Evolutionary conservation across 208 protist species (phyloP), one percentile per base, ranked within the genome.

Genomic region (Leptomonas pyrrhocoris): DNA sequence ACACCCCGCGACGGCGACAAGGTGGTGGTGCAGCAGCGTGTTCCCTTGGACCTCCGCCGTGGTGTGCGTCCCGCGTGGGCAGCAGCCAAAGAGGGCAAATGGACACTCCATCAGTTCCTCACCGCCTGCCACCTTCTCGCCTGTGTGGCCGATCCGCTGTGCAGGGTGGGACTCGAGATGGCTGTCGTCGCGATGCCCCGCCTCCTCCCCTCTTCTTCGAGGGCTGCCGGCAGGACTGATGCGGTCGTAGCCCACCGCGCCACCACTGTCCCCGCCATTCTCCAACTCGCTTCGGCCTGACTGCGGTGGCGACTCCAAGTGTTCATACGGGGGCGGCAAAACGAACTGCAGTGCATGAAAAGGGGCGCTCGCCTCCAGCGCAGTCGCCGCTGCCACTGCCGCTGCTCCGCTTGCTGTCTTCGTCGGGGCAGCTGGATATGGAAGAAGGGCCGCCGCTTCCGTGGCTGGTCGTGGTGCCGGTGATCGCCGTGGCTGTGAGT

Each of bases 21-120:
- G 48, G 61, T 85, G 76, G 18, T 71, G 51, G 27, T 81, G 76
- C 51, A 77, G 50, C 25, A 38, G 48, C 21, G 49, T 6, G 42
- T 38, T 68, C 12, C 50, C n/a, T 28, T 38, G 23, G 16, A 88
- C n/a, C 15, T 82, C 83, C 11, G 49, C 36, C 9, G 60, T 40
- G 11, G 71, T 77, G 77, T 85, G 83, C 6, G 66, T 69, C 13
- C 83, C 83, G 19, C 77, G 57, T 12, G 75, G 31, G 64, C 83
- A 88, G 50, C 73, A 74, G 23, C 64, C 67, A 21, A 81, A 40
- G 2, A 79, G 53, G 2, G 63, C 73, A 46, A 88, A 76, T 0
- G 79, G 83, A 30, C 79, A 83, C 30, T 77, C 68, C 4, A 84
- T 36, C 31, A 83, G 58, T 7, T 38, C 46, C 4, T 64, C 58